Evolutionary conservation across 2,329 filamentous ascomycete genomes (phyloP).

Genomic region (Diplocarpon rosae): DNA sequence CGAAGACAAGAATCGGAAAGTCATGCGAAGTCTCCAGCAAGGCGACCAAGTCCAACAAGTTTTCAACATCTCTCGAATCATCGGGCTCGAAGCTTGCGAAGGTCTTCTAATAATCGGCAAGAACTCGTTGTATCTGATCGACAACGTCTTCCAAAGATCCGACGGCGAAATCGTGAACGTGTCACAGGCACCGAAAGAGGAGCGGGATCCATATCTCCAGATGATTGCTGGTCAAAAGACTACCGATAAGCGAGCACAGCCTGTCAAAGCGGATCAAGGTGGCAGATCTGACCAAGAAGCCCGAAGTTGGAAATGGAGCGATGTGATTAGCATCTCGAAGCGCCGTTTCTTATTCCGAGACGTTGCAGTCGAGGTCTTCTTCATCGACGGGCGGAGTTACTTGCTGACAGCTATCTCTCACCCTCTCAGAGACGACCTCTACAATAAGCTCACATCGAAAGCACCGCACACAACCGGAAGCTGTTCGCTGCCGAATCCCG

Average conservation of each 20-base stretch:
- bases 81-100: slow-evolving; percentile 87
- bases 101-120: slow-evolving; percentile 90
- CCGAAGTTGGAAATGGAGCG: slow-evolving; percentile 85
- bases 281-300: slow-evolving; percentile 73
- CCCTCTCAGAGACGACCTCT: slow-evolving; percentile 66
- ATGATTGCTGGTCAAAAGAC: slow-evolving; percentile 69
- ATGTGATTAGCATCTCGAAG: slow-evolving; percentile 92
- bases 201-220: slow-evolving; percentile 89
- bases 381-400: slow-evolving; percentile 92
- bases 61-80: slow-evolving; percentile 89
- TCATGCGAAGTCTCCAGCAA: slow-evolving; percentile 84
- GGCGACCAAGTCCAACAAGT: slow-evolving; percentile 89
- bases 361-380: slow-evolving; percentile 94
- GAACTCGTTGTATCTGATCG: slow-evolving; percentile 84
- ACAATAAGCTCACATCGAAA: slow-evolving; percentile 62
- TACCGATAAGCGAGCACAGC: slow-evolving; percentile 49
- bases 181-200: slow-evolving; percentile 83
- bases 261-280: slow-evolving; percentile 57
- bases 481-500: slow-evolving; percentile 60
- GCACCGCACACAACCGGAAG: slow-evolving; percentile 69
- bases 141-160: slow-evolving; percentile 89
- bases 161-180: slow-evolving; percentile 97
- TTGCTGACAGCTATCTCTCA: slow-evolving; percentile 75
- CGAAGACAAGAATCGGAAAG: slow-evolving; percentile 96
- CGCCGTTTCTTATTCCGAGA: slow-evolving; percentile 90